Conservation (phyloP, 768 basidiomycete species). For the Mycena pura region DNA sequence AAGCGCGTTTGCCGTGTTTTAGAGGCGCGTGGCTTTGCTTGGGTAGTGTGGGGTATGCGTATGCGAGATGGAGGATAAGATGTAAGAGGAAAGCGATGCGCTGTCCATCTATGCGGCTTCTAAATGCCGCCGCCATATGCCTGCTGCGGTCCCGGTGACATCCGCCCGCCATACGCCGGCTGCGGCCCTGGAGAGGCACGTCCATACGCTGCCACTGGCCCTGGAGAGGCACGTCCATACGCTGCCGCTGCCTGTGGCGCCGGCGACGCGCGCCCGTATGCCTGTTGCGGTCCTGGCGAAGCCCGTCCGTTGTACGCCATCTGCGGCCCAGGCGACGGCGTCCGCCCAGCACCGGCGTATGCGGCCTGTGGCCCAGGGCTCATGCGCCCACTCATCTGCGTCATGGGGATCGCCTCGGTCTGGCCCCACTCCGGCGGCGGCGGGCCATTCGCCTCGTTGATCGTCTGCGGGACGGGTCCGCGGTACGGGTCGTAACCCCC, state of each 20-base stretch:
- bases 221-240: slow-evolving; percentile 47
- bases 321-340: slow-evolving; percentile 50
- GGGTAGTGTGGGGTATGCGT: too few relatives aligned
- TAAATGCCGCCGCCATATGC: too few relatives aligned
- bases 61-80: too few relatives aligned
- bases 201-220: too few relatives aligned
- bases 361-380: slow-evolving; percentile 48
- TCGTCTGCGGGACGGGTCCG: slow-evolving; percentile 73
- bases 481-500: slow-evolving; percentile 83
- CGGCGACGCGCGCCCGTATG: slow-evolving; percentile 47
- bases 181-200: slow-evolving; percentile 45
- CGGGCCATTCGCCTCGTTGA: slow-evolving; percentile 50
- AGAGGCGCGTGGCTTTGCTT: too few relatives aligned
- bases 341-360: slow-evolving; percentile 41
- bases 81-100: too few relatives aligned
- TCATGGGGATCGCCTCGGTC: slow-evolving; percentile 79
- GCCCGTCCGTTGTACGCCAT: slow-evolving; percentile 36
- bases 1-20: too few relatives aligned
- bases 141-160: slow-evolving; percentile 54
- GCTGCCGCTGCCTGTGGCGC: slow-evolving; percentile 52
- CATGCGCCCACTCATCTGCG: slow-evolving; percentile 54
- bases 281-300: slow-evolving; percentile 27
- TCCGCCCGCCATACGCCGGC: slow-evolving; percentile 45
- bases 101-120: too few relatives aligned
- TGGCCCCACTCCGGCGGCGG: slow-evolving; percentile 43